phyloP scores from a whole-genome alignment of 768 basidiomycete genomes.

The Cytidiella melzeri region DNA sequence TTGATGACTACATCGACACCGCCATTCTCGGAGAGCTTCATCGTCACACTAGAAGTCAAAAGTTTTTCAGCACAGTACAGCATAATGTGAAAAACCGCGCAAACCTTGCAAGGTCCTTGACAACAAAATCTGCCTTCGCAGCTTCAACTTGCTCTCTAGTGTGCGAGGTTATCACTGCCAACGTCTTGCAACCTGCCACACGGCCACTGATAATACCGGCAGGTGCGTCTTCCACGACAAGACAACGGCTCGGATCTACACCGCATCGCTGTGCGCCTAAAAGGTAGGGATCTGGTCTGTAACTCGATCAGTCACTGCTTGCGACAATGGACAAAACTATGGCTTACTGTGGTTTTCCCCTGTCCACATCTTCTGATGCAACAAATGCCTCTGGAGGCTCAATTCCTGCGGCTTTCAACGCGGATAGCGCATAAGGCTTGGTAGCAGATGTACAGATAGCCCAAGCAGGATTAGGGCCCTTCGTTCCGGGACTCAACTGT shows the following conservation, averaged over 20 bases:
- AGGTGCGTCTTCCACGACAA: conserved; percentile 92
- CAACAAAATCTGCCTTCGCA: conserved; percentile 59
- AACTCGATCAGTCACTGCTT: conserved; percentile 1
- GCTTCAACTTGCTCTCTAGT: conserved; percentile 59
- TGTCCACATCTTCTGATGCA: conserved; percentile 73
- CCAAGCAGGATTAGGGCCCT: conserved; percentile 61
- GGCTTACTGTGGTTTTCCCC: conserved; percentile 76
- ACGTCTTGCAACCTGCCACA: conserved; percentile 77
- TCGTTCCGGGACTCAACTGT: conserved; percentile 25
- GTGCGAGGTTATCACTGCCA: conserved; percentile 82
- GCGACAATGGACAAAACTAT: neutral
- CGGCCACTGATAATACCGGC: conserved; percentile 75
- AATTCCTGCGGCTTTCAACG: conserved; percentile 60
- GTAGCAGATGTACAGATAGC: conserved; percentile 89
- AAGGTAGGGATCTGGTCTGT: conserved; percentile 85
- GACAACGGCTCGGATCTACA: conserved; percentile 59
- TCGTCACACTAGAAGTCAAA: conserved; percentile 21
- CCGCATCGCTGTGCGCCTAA: conserved; percentile 72
- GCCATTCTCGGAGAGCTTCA: conserved; percentile 28
- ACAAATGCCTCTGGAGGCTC: conserved; percentile 71
- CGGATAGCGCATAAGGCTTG: conserved; percentile 62
- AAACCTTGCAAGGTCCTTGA: conserved; percentile 67
- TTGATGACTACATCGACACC: conserved; percentile 40
- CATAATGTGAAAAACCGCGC: conserved; percentile 4
- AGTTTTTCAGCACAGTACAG: neutral